Base-by-base conservation (phyloP, 108 stramenopile genomes). In the Asterionellopsis glacialis region DNA sequence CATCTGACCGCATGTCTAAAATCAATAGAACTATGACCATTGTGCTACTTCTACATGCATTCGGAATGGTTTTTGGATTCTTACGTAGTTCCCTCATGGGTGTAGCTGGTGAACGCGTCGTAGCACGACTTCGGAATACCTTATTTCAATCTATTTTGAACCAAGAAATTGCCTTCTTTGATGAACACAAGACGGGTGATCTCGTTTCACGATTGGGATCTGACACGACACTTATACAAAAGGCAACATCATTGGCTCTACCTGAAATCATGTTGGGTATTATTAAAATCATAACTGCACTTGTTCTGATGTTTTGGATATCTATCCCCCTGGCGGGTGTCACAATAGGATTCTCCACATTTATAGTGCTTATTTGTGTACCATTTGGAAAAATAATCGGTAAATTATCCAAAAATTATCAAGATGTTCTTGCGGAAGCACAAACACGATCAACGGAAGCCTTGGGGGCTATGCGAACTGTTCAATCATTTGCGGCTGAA, bases 131-230 rank as follows among this genome's bases (percentile, higher is more conserved):
- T 10, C 73, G 91, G 11, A 68, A 51, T 33, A 21, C 64, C 23
- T 57, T 90, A 38, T 93, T 80, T 58, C 53, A 61, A 11, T 59
- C 55, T 9, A 73, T 94, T 23, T 62, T 94, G 25, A 61, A 55
- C 12, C 90, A 95, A 67, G 88, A 91, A 45, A 83, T 88, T 59
- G 82, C 81, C 50, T 95, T 92, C 48, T 95, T 87, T 70, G 94
- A 95, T 53, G 73, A 66, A 22, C 72, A 76, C 55, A 76, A 82
- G 33, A 80, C 74, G 22, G 94, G 94, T n/a, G 90, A 90, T 47
- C 55, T 95, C 6, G 70, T 87, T n/a, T 76, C 71, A 22, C 80
- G 90, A 19, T 59, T 95, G 25, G 67, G 71, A 26, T 62, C 56
- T 45, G 94, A 95, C 60, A 84, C 88, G 2, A 60, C 82, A 0